Evolutionary conservation across 176 grass and related monocot genomes (phyloP), one percentile per base, ranked within the genome.

Genomic region (Guadua angustifolia): DNA sequence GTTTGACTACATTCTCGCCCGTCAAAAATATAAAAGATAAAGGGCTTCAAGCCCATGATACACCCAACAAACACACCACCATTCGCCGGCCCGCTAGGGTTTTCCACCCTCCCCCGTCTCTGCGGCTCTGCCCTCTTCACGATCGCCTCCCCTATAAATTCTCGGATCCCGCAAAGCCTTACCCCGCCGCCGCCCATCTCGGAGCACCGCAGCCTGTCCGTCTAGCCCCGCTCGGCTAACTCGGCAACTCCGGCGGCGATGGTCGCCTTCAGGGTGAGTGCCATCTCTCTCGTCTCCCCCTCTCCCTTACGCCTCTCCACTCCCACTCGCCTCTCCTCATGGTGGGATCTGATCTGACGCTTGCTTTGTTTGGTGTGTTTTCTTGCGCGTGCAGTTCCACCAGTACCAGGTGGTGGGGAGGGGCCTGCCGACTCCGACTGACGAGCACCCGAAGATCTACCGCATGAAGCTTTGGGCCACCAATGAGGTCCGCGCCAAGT

Each of bases 361-460:
- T 65, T 36, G 45, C 19, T 70, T 60, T 15, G 26, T 62, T 69
- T 57, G 74, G 5, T 24, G 59, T 13, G 4, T 62, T 57, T 93
- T 96, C 77, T 91, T 88, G 88, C 93, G 26, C 55, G 19, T 72
- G 82, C 92, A 98, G 95, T 98, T 98, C 76, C 95, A 95, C 75
- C 95, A 95, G 82, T 98, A 98, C 84, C 95, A 95, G 91, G 95
- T 98, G 87, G 95, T 98, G n/a, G 92, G 95, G 74, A 88, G 95
- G 32, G 95, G 84, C 5, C 92, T 98, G 10, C 91, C 95, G 19
- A 90, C 92, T 1, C 55, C 90, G 29, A 73, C 79, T 71, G 92
- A 98, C 88, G 95, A 98, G 66, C 92, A 93, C 78, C 92, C 95
- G 7, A 98, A 92, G 89, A 95, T 98, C 72, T 98, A 93, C 84